Base-by-base conservation (phyloP, 2,329 filamentous ascomycete genomes). In the Colletotrichum liriopes region DNA sequence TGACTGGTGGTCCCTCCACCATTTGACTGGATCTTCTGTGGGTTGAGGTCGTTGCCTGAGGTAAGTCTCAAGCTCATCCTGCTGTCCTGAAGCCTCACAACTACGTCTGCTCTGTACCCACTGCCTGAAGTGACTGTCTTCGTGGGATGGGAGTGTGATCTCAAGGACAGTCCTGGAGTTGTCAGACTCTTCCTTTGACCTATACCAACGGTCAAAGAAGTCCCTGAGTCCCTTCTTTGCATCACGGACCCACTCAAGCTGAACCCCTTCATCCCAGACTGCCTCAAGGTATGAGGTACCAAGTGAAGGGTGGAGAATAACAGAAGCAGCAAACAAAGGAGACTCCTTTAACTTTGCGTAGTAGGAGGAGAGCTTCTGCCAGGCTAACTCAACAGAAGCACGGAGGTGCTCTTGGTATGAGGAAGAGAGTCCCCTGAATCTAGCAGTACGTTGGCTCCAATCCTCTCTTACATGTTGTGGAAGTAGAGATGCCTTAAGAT, bases 261-360 rank as follows among this genome's bases (percentile, higher is more conserved):
- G 20, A 55, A 55, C 35, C 35, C 35, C 54, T 56, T 41, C 7
- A 8, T 56, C 54, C 54, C 18, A 55, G 51, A 55, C 51, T 55
- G 14, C 51, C 29, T 55, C 14, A 35, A 35, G 35, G 35, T 56
- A 56, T 56, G 12, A 23, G 18, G 41, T 56, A 41, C 35, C 14
- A 56, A 56, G 35, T 37, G 12, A 37, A 56, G 54, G 35, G 54
- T 56, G 18, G 11, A 56, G 20, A 23, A 56, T 37, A 37, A 56
- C 18, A 37, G 35, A n/a, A 41, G 54, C 18, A 56, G 54, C n/a
- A 56, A 37, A 56, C 18, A 56, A 16, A 9, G 20, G 54, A n/a
- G 35, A 56, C 54, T 56, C 35, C 35, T 56, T 35, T 23, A 39
- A 37, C 54, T 5, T 37, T n/a, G 11, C 14, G 20, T 56, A 56